Base-by-base conservation (phyloP, 1,284 basidiomycete genomes). In the Ceratobasidium sp. region DNA sequence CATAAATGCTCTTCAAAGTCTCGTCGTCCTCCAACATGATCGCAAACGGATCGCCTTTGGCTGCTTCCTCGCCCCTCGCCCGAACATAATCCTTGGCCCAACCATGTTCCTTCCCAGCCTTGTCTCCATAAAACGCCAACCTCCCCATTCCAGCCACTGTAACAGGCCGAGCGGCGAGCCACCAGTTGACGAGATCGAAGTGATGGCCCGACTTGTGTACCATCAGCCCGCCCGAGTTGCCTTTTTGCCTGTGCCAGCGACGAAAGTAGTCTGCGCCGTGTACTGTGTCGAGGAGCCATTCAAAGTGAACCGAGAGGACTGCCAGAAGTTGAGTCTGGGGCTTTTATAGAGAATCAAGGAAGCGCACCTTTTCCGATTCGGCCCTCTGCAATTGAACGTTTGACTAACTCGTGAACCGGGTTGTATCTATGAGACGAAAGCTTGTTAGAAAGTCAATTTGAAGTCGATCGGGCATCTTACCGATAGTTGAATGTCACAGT, bases 261-360 rank as follows among this genome's bases (percentile, higher is more conserved):
- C 82, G 78, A 75, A 84, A 84, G 75, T 84, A 84, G 76, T 86
- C 84, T n/a, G 83, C 83, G 34, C 84, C 84, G 71, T 85, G 84
- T 5, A 85, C 83, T 2, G 78, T 81, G 67, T 79, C 78, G 15
- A 85, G 78, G 12, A 85, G 76, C 84, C 84, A 86, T 75, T 85
- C 83, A 70, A 86, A 85, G 75, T 86, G 84, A 15, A 86, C 82
- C 13, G 82, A 83, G 68, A 84, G 78, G 70, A 84, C 82, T 81
- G 64, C 17, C 3, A 43, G 17, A 56, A 17, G 6, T 17, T 31
- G 29, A 25, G 25, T 3, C 13, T 1, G 25, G 15, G 13, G 20
- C 7, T 64, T 40, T n/a, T 7, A 22, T 20, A 12, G 25, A 25
- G 12, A 38, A 38, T 29, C 8, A 25, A 1, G 20, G 31, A 45